Evolutionary conservation across 805 yeast species (phyloP), one percentile per base, ranked within the genome.

Genomic region (Saturnispora mendoncae): DNA sequence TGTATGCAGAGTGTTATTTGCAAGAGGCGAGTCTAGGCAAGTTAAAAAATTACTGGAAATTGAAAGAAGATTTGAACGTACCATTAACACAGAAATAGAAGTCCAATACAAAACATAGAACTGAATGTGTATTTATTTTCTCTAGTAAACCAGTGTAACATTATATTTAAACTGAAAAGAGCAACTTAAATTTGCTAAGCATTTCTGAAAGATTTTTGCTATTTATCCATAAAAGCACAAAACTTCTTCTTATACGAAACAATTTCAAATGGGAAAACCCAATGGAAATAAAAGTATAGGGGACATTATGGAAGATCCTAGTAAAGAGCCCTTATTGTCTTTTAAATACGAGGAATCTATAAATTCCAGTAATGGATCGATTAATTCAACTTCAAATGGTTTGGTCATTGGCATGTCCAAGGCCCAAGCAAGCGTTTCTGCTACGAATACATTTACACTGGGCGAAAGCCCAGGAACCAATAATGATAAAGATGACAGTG

Each of bases 1-100:
- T 10, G 67, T 88, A 6, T 60, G 90, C 46, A 69, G 97, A 38
- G 67, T 86, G 13, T 56, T 90, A 41, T 61, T 87, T 20, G 67
- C 87, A 13, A 56, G 52, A 29, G 53, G 29, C 21, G 57, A 55
- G 18, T 37, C 50, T 12, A 49, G 49, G n/a, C 49, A 46, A 37
- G 64, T 57, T 3, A 53, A 48, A 33, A 39, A 36, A 3, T 37
- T 46, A 3, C 38, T 60, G 3, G 62, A 60, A 38, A 37, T 51
- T 10, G 61, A 56, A 36, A 56, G 57, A 33, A 45, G 64, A 18
- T 59, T 49, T 38, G 49, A 51, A 33, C 46, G 60, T 24, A 55
- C 55, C 1, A 39, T 60, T 4, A 43, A 42, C 23, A 51, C 61
- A 5, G 64, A 60, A 33, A 31, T 51, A 29, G 61, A 56, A 23